These are phyloP conservation scores for Sporothrix schenckii DNA, from an alignment of 2,329 filamentous ascomycete species.

Conservation along the genomic window DNA sequence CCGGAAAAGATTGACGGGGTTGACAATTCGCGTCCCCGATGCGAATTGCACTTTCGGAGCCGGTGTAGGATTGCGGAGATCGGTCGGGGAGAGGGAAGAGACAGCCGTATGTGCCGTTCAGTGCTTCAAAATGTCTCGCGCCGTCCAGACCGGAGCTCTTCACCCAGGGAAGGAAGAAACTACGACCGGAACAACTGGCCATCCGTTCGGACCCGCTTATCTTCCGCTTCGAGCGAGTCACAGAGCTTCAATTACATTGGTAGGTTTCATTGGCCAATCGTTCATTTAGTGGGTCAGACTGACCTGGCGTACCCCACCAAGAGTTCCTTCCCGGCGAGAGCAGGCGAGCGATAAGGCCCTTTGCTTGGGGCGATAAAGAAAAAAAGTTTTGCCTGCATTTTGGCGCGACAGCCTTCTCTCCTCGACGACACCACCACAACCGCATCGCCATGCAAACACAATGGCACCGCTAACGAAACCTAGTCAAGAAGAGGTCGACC, in stretches of 20 bases:
- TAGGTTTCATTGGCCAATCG: constrained; percentile 29
- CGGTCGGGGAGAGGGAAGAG: constrained; percentile 18
- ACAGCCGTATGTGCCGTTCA: constrained; percentile 27
- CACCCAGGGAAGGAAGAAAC: constrained; percentile 26
- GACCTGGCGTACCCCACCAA: constrained; percentile 5
- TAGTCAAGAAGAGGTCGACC: constrained; percentile 60
- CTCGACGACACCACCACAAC: background rate
- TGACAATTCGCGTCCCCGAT: constrained; percentile 39
- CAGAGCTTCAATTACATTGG: constrained; percentile 35
- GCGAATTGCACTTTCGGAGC: constrained; percentile 40
- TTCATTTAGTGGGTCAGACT: background rate
- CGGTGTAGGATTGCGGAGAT: constrained; percentile 21
- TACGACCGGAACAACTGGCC: constrained; percentile 32
- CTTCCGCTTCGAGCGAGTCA: constrained; percentile 32
- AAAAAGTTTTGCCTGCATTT: constrained; percentile 25
- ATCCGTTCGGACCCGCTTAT: constrained; percentile 33
- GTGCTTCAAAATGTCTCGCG: constrained; percentile 32
- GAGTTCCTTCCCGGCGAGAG: constrained; percentile 7
- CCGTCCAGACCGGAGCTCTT: constrained; percentile 37
- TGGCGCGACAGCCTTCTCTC: constrained; percentile 10
- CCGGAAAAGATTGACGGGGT: background rate
- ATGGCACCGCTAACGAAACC: constrained; percentile 52
- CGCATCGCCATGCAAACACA: constrained; percentile 31
- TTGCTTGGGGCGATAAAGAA: constrained; percentile 3
- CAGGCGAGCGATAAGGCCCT: constrained; percentile 16